These are phyloP conservation scores for Waitea zeae DNA, from an alignment of 1,284 basidiomycete species.

Conservation along the genomic window DNA sequence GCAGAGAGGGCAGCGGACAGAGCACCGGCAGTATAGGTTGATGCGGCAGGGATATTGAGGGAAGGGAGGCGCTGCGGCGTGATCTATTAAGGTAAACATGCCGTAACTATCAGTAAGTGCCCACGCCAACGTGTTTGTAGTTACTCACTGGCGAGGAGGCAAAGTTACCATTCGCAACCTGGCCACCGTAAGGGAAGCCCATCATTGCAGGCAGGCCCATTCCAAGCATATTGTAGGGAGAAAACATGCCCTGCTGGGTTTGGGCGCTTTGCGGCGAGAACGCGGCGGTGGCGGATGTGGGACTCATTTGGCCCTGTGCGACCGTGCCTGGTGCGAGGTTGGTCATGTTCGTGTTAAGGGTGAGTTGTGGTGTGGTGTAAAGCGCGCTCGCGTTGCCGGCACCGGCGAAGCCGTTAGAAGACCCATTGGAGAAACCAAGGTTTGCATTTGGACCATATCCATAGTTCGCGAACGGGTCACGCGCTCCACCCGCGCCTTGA, in stretches of 20 bases:
- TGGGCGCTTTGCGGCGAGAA: slow-evolving; percentile 14
- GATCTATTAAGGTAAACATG: slow-evolving; percentile 3
- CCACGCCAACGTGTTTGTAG: no score
- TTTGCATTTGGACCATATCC: slow-evolving; percentile 62
- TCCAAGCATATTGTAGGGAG: slow-evolving; percentile 56
- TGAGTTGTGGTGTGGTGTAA: slow-evolving; percentile 53
- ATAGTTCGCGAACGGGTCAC: slow-evolving; percentile 67
- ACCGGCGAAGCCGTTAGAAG: slow-evolving; percentile 26
- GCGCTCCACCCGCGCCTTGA: slow-evolving; percentile 17
- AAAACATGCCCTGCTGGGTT: slow-evolving; percentile 31
- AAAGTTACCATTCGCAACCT: slow-evolving; percentile 50
- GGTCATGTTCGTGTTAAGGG: slow-evolving; percentile 46
- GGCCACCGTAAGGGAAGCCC: slow-evolving; percentile 30
- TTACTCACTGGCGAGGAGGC: no score
- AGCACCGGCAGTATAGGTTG: slow-evolving; percentile 43
- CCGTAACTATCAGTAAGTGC: no score
- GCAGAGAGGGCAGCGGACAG: slow-evolving; percentile 48
- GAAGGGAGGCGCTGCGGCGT: slow-evolving; percentile 41
- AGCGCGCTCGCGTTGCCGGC: slow-evolving; percentile 31
- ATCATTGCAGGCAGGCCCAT: slow-evolving; percentile 42
- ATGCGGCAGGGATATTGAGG: slow-evolving; percentile 31
- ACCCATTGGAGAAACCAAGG: slow-evolving; percentile 29
- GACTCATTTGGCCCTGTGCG: slow-evolving; percentile 47
- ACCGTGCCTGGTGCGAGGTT: slow-evolving; percentile 24
- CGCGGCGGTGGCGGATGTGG: slow-evolving; percentile 29